Percentiles rank a stretch among this genome's conserved stretches.
These are phyloP conservation scores for Fragilaria crotonensis DNA, from an alignment of 108 stramenopile species.

Conservation along the genomic window DNA sequence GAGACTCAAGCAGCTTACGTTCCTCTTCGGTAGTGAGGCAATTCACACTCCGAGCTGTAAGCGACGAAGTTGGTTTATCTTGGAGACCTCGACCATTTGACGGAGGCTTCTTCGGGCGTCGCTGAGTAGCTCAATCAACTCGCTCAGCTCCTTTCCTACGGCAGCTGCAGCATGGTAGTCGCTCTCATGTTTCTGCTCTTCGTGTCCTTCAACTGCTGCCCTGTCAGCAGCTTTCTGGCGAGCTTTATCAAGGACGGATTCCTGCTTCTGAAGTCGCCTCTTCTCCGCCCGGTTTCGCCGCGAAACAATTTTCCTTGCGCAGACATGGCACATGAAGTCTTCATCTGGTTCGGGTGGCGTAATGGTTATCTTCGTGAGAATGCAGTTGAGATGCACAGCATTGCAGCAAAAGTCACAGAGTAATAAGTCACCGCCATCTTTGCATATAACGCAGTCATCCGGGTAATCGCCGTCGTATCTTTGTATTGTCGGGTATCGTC, in stretches of 20 bases:
- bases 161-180: conserved; percentile 59
- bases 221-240: conserved; percentile 5
- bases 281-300: conserved; percentile 63
- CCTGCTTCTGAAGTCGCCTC: conserved; percentile 50
- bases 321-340: conserved; percentile 70
- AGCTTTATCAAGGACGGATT: conserved; percentile 25
- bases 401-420: conserved; percentile 68
- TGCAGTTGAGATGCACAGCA: conserved; percentile 53
- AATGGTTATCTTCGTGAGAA: conserved; percentile 36
- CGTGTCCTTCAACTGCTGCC: conserved; percentile 3
- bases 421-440: conserved; percentile 27
- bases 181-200: conserved; percentile 27
- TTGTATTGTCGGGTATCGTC: conserved; percentile 74
- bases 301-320: conserved; percentile 31
- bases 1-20: too few relatives aligned
- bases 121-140: conserved; percentile 62
- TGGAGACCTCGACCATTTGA: conserved; percentile 32
- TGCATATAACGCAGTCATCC: conserved; percentile 48
- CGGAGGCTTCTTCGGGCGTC: conserved; percentile 65
- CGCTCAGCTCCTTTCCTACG: conserved; percentile 52
- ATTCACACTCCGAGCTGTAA: conserved; percentile 7
- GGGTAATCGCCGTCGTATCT: conserved; percentile 37
- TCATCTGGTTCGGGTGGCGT: conserved; percentile 69
- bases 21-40: background rate
- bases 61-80: conserved; percentile 52